phyloP scores from a whole-genome alignment of 169 alveolate species.

The Cryptosporidium tyzzeri region DNA sequence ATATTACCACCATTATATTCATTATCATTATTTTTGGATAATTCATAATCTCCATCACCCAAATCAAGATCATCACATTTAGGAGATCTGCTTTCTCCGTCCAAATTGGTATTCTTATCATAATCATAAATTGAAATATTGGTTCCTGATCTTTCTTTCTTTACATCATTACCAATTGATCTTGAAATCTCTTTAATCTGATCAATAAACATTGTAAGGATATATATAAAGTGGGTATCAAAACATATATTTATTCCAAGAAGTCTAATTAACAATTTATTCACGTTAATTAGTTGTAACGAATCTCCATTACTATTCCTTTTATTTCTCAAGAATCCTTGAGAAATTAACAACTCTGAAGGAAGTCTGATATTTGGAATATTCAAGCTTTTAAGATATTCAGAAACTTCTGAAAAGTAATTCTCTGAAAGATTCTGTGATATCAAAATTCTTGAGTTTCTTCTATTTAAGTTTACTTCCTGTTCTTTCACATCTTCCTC shows the following conservation, averaged over 20 bases:
- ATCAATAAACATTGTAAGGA: constrained; percentile 43
- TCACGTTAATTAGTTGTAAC: constrained; percentile 14
- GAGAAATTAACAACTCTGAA: neutral
- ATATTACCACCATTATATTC: neutral
- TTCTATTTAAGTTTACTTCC: neutral
- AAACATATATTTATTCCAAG: constrained; percentile 69
- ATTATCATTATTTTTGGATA: neutral
- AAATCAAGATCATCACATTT: neutral
- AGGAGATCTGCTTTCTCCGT: neutral
- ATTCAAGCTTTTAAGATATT: neutral
- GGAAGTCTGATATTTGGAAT: neutral
- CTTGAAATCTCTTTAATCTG: constrained; percentile 48
- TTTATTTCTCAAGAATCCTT: neutral
- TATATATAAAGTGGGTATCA: constrained; percentile 66
- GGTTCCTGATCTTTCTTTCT: neutral
- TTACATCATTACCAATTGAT: neutral
- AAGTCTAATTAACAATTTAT: constrained; percentile 17
- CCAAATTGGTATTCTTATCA: neutral
- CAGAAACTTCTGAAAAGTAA: constrained; percentile 34
- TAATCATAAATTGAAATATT: neutral
- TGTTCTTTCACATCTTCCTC: neutral
- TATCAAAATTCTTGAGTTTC: neutral
- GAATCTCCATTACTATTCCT: neutral
- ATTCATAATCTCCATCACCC: neutral
- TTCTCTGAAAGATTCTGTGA: constrained; percentile 23